Evolutionary conservation across 2,329 filamentous ascomycete species (phyloP).

Genomic region (Dothideomycetidae sp.): DNA sequence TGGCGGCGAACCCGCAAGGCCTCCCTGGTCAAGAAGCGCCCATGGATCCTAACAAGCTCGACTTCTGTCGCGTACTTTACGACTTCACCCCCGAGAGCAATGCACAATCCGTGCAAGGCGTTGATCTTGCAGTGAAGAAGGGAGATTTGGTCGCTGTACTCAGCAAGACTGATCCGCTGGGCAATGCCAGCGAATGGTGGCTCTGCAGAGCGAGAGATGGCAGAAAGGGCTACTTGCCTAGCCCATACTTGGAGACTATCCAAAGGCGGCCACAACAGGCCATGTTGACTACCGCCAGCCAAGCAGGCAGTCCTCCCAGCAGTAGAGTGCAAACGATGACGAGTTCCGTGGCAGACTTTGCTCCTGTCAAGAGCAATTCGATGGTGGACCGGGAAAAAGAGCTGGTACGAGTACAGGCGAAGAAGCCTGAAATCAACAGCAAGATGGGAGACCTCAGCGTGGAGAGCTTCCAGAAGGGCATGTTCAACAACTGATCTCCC

Average conservation of each 20-base stretch:
- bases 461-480: conserved; percentile 58
- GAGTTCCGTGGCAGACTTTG: conserved; percentile 21
- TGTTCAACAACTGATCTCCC: conserved; percentile 37
- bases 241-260: conserved; percentile 73
- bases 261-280: conserved; percentile 38
- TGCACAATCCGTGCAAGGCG: conserved; percentile 38
- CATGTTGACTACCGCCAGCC: conserved; percentile 31
- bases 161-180: conserved; percentile 80
- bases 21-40: conserved; percentile 32
- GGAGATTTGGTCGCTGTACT: conserved; percentile 91
- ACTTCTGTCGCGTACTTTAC: conserved; percentile 90
- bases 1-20: conserved; percentile 36
- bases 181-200: conserved; percentile 95
- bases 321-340: conserved; percentile 44
- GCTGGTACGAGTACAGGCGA: conserved; percentile 16
- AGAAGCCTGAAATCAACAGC: conserved; percentile 36
- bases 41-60: conserved; percentile 78
- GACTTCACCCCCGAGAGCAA: conserved; percentile 76
- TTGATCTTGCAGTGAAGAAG: conserved; percentile 86
- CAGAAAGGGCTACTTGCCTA: conserved; percentile 78
- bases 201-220: conserved; percentile 81
- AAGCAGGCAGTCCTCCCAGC: conserved; percentile 28
- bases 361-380: conserved; percentile 24
- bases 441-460: conserved; percentile 51
- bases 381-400: conserved; percentile 33